These are phyloP conservation scores for Mycena citricolor DNA, from an alignment of 1,284 basidiomycete species.

Conservation along the genomic window DNA sequence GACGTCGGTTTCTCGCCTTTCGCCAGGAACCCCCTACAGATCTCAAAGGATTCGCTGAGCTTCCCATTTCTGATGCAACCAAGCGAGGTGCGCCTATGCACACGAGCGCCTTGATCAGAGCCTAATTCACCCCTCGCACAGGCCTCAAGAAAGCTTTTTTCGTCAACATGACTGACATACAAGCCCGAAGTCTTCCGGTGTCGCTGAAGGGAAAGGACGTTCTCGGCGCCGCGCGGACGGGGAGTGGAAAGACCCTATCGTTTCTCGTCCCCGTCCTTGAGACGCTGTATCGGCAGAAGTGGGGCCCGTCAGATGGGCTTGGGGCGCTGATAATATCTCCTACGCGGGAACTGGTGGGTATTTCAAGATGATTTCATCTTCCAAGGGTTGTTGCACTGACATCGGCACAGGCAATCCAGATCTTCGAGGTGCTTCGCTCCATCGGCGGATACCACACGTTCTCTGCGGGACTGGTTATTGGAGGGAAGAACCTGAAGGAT, in stretches of 20 bases:
- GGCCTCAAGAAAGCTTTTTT: conserved; percentile 87
- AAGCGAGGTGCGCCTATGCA: conserved; percentile 55
- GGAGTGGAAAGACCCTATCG: conserved; percentile 95
- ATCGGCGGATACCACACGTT: conserved; percentile 92
- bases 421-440: conserved; percentile 92
- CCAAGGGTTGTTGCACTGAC: conserved; percentile 31
- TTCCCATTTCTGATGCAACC: conserved; percentile 69
- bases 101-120: neutral
- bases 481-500: conserved; percentile 94
- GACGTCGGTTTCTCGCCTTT: conserved; percentile 38
- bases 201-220: conserved; percentile 95
- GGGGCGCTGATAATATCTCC: conserved; percentile 95
- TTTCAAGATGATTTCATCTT: conserved; percentile 5
- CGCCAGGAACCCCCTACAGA: conserved; percentile 47
- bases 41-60: conserved; percentile 57
- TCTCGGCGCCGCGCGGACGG: conserved; percentile 93
- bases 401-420: conserved; percentile 94
- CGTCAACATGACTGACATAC: conserved; percentile 87
- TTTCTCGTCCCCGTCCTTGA: conserved; percentile 95
- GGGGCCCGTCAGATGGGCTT: conserved; percentile 94
- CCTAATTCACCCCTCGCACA: conserved; percentile 27
- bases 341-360: conserved; percentile 85
- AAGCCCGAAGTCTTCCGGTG: conserved; percentile 88
- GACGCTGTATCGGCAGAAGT: conserved; percentile 86
- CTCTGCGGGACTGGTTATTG: conserved; percentile 94